Base-by-base conservation (phyloP, 2,329 filamentous ascomycete species). In the Phaeosphaeriaceae sp. region DNA sequence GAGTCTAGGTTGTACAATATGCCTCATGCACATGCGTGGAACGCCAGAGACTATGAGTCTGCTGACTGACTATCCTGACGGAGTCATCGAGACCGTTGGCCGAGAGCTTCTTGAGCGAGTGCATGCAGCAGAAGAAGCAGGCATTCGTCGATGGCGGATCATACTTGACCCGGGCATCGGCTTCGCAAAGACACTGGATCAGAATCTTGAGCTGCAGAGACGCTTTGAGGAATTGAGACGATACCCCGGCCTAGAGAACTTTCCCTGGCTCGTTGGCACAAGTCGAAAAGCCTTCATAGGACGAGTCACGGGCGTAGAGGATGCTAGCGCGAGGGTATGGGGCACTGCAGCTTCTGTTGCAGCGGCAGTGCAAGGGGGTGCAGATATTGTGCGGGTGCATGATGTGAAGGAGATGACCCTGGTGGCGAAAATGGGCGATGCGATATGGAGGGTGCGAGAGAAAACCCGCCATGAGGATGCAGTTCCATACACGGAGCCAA, bases 1-100 rank as follows among this genome's bases (percentile, higher is more conserved):
- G 0, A 82, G 85, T 4, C 84, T 95, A 0, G 89, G 91, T 36
- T 92, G 89, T 68, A 92, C 93, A 2, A 88, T 97, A 31, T 83
- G 88, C 63, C 84, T 97, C 51, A 96, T 96, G 92, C 93, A 97
- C 80, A 97, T 95, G 91, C 91, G 93, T 68, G 93, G 93, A 51
- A 91, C 88, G 2, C 92, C 93, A 0, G 84, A 86, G 51, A 96
- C 90, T 1, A 97, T 97, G 93, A 88, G 83, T 62, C 79, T 79
- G 25, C 78, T 91, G 6, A 75, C 76, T 5, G 61, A 67, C 19
- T 97, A 97, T 73, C 87, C 89, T 0, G 79, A 84, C 15, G 90
- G 89, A 2, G 77, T 96, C 22, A 80, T 94, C 20, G 74, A 82
- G 0, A 87, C 85, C 10, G 83, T 97, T 2, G 86, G 84, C 6